A percentile compares a stretch with the other conserved stretches of the same genome.
Conservation (phyloP, 1,139 yeast genomes). For the Geotrichum armillariae region DNA sequence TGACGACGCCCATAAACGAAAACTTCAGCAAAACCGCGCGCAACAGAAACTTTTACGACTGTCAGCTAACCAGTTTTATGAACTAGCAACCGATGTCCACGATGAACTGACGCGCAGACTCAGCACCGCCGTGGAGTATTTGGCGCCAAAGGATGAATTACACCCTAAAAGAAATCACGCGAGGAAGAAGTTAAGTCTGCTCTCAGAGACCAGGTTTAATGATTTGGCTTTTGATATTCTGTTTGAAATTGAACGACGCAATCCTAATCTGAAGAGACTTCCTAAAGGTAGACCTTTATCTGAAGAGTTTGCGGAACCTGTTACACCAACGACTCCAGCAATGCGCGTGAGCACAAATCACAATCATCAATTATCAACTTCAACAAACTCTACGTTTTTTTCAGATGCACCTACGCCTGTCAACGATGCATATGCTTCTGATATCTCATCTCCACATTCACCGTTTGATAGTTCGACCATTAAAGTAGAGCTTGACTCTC, state of each 20-base stretch:
- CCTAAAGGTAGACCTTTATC: not conserved
- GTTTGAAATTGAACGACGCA: constrained; percentile 80
- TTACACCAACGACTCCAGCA: not conserved
- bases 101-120: constrained; percentile 83
- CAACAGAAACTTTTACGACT: constrained; percentile 81
- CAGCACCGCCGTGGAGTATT: constrained; percentile 47
- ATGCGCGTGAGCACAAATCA: not conserved
- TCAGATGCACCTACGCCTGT: constrained; percentile 9
- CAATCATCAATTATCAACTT: constrained; percentile 4
- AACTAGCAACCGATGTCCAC: constrained; percentile 87
- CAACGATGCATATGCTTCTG: not conserved
- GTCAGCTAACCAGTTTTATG: constrained; percentile 81
- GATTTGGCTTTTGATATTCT: constrained; percentile 90
- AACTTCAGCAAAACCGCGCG: constrained; percentile 54
- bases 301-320: not conserved
- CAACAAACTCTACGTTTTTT: constrained; percentile 8
- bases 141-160: constrained; percentile 69
- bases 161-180: constrained; percentile 97
- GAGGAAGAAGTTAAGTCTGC: constrained; percentile 82
- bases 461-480: not conserved
- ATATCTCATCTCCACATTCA: constrained; percentile 1
- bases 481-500: not conserved
- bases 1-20: constrained; percentile 17
- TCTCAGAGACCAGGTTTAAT: constrained; percentile 79
- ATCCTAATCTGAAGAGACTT: constrained; percentile 8